phyloP scores from a whole-genome alignment of 345 rosid species.

The Salix viminalis region DNA sequence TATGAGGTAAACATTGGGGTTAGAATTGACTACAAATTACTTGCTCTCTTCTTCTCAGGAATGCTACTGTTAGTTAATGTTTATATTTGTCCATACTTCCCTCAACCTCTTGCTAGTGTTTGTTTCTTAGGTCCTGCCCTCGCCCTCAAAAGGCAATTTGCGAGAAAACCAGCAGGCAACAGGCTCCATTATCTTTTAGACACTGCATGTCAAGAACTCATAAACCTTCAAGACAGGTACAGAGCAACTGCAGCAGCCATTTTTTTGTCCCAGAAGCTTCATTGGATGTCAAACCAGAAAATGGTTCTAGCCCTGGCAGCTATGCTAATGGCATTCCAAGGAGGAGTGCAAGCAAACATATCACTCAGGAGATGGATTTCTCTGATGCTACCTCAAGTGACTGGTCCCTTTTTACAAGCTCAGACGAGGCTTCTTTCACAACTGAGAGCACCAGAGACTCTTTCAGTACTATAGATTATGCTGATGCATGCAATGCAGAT shows the following conservation, averaged over 20 bases:
- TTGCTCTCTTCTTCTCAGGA: not conserved
- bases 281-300: constrained; percentile 20
- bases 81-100: not conserved
- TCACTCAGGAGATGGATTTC: constrained; percentile 31
- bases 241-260: constrained; percentile 33
- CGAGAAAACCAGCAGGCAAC: constrained; percentile 32
- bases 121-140: constrained; percentile 51
- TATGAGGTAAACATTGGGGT: constrained; percentile 47
- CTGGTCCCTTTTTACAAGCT: constrained; percentile 84
- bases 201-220: constrained; percentile 30
- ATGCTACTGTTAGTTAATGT: not conserved
- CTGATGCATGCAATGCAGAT: constrained; percentile 46
- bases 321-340: not conserved
- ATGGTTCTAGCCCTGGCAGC: not conserved
- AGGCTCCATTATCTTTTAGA: constrained; percentile 25
- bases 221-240: constrained; percentile 36
- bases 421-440: constrained; percentile 84
- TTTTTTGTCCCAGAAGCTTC: constrained; percentile 22
- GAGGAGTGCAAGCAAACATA: constrained; percentile 14
- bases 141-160: constrained; percentile 45
- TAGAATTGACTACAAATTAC: not conserved
- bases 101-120: constrained; percentile 3
- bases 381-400: constrained; percentile 74
- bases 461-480: constrained; percentile 62
- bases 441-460: constrained; percentile 90